Evolutionary conservation across 768 basidiomycete genomes (phyloP).

Genomic region (Tricholoma hemisulphureum): DNA sequence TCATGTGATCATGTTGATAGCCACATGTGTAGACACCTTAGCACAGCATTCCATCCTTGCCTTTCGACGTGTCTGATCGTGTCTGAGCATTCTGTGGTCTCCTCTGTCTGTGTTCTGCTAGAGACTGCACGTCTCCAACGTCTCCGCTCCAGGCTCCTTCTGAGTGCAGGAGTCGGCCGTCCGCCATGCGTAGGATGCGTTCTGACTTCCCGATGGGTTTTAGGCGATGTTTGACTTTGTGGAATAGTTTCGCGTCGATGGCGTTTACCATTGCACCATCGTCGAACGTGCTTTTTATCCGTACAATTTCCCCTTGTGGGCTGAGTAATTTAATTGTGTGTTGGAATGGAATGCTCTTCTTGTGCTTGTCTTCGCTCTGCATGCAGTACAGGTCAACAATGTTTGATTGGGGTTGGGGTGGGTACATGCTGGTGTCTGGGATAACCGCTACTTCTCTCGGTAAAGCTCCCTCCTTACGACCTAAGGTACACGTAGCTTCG

Average conservation of each 20-base stretch:
- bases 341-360: background rate
- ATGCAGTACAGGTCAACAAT: background rate
- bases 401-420: background rate
- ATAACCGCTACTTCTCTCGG: background rate
- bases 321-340: background rate
- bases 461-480: background rate
- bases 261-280: background rate
- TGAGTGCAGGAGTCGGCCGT: background rate
- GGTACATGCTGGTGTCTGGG: background rate
- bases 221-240: background rate
- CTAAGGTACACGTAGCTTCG: slow-evolving; percentile 13
- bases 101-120: no score
- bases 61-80: no score
- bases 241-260: background rate
- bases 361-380: background rate
- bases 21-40: no score
- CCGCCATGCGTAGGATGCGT: background rate
- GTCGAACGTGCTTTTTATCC: background rate
- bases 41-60: no score
- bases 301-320: background rate
- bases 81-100: no score
- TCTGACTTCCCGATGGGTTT: background rate
- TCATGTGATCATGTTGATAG: no score
- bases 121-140: no score
- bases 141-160: no score